phyloP scores from a whole-genome alignment of 2,329 filamentous ascomycete genomes.

The Trichothecium sympodiale region DNA sequence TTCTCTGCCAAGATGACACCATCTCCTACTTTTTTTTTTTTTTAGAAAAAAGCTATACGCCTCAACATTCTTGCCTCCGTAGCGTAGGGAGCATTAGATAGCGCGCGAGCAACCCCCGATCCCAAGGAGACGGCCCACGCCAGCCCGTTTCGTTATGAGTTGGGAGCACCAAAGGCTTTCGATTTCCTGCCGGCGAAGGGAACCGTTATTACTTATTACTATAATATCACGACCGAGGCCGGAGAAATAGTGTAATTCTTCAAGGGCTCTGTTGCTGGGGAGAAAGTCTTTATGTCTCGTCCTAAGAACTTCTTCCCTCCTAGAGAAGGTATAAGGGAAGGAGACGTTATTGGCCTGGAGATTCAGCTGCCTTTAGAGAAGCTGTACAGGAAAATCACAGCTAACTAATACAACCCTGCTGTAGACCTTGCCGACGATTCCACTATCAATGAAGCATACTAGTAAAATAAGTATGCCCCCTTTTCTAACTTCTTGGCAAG shows the following conservation, averaged over 20 bases:
- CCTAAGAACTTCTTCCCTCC: constrained; percentile 81
- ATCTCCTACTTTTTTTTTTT: too few species aligned
- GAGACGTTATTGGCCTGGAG: constrained; percentile 88
- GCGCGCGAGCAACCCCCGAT: constrained; percentile 43
- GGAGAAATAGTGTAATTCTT: constrained; percentile 45
- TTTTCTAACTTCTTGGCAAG: too few species aligned
- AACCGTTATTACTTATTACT: constrained; percentile 43
- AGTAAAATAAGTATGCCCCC: too few species aligned
- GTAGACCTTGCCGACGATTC: constrained; percentile 60
- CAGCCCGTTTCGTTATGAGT: constrained; percentile 48
- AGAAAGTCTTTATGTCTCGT: constrained; percentile 87
- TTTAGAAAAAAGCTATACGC: too few species aligned
- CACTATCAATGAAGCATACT: too few species aligned
- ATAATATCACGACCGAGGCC: constrained; percentile 37
- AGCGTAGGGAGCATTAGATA: too few species aligned
- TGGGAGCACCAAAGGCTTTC: constrained; percentile 49
- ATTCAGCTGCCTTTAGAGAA: constrained; percentile 80
- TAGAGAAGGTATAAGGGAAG: constrained; percentile 70
- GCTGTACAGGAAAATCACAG: constrained; percentile 79
- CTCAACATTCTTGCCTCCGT: too few species aligned
- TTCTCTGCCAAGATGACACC: too few species aligned
- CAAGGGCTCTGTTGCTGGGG: constrained; percentile 62
- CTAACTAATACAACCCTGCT: constrained; percentile 77
- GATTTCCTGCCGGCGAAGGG: constrained; percentile 51
- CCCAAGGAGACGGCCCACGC: constrained; percentile 29